Conservation (phyloP, 345 rosid genomes). For the Lumnitzera littorea region DNA sequence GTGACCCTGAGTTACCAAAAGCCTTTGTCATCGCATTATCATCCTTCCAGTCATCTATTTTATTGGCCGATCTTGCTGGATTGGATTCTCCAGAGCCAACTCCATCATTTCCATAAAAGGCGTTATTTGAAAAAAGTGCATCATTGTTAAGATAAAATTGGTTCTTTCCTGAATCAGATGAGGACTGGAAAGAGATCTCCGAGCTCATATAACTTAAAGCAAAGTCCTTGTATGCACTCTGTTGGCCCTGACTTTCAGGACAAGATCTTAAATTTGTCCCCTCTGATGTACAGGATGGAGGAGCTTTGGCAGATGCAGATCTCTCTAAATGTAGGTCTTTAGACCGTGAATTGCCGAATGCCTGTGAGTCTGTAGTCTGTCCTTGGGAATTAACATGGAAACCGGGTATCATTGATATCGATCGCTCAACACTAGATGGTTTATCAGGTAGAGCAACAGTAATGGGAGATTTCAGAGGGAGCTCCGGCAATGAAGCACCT, state of each 20-base stretch:
- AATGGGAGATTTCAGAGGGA: constrained; percentile 72
- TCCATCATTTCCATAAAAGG: constrained; percentile 14
- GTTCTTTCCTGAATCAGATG: too few species aligned
- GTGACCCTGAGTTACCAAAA: constrained; percentile 12
- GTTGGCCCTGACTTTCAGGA: constrained; percentile 12
- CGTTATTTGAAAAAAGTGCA: too few species aligned
- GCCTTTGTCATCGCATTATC: constrained; percentile 14
- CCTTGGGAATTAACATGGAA: constrained; percentile 36
- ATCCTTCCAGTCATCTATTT: constrained; percentile 7
- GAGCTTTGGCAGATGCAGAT: constrained; percentile 18
- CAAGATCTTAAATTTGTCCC: constrained; percentile 24
- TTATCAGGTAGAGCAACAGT: constrained; percentile 88
- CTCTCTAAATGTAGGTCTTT: constrained; percentile 11
- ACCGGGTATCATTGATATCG: constrained; percentile 88
- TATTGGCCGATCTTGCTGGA: constrained; percentile 13
- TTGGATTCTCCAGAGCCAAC: constrained; percentile 29
- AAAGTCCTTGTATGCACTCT: constrained; percentile 3
- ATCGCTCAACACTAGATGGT: constrained; percentile 60
- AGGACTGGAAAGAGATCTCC: too few species aligned
- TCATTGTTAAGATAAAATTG: too few species aligned
- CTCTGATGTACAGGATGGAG: constrained; percentile 22
- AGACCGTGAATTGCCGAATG: constrained; percentile 34
- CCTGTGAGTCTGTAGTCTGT: constrained; percentile 32
- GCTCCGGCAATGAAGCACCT: constrained; percentile 93
- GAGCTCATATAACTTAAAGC: background rate